phyloP scores from a whole-genome alignment of 192 early-diverging fungal genomes.

The Ambispora gerdemannii region DNA sequence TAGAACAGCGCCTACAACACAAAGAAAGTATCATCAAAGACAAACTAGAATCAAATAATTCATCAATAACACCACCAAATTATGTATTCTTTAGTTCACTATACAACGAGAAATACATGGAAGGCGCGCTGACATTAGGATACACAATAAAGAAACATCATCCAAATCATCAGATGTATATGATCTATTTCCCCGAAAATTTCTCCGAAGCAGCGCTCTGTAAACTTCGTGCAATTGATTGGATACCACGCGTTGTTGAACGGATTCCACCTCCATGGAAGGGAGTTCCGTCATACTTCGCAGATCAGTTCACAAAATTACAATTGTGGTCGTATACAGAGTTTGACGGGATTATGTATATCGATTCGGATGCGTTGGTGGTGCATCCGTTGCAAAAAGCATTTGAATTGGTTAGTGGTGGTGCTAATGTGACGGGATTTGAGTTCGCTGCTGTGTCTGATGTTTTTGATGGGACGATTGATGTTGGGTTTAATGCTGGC shows the following conservation, averaged over 20 bases:
- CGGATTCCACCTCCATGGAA: conserved; percentile 10
- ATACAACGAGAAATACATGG: conserved; percentile 1
- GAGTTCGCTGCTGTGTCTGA: conserved; percentile 11
- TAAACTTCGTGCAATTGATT: background rate
- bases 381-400: background rate
- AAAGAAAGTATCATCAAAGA: background rate
- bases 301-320: conserved; percentile 16
- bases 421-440: background rate
- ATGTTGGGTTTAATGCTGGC: conserved; percentile 8
- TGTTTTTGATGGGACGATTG: background rate
- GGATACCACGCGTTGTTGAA: background rate
- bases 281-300: background rate
- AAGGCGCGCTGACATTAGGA: background rate
- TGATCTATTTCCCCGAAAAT: background rate
- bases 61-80: background rate
- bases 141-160: conserved; percentile 15
- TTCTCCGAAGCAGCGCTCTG: background rate
- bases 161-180: conserved; percentile 17
- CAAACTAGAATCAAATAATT: background rate
- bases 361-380: conserved; percentile 7
- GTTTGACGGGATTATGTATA: conserved; percentile 5
- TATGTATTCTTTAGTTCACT: conserved; percentile 1
- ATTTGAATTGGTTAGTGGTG: background rate
- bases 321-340: conserved; percentile 6
- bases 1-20: too few species aligned